Conservation (phyloP, 306 rosid genomes). For the Vigna reflexopilosa region DNA sequence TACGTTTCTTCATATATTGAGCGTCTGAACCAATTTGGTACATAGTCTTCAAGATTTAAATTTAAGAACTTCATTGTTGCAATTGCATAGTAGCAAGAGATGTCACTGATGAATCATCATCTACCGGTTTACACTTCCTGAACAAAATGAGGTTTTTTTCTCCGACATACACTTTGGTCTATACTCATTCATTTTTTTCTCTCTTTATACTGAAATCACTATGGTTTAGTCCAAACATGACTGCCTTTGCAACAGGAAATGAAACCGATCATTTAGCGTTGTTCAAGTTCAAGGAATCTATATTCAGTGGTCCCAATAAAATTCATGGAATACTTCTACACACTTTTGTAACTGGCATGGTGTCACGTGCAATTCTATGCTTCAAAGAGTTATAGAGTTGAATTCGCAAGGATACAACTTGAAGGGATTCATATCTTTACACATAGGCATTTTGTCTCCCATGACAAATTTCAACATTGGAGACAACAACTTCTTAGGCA, state of each 20-base stretch:
- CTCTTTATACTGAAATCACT: background rate
- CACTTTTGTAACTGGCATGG: slow-evolving; percentile 59
- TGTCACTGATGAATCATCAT: background rate
- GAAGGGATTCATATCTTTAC: slow-evolving; percentile 50
- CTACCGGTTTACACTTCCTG: background rate
- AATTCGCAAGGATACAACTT: background rate
- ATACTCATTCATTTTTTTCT: background rate
- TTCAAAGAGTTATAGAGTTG: slow-evolving; percentile 48
- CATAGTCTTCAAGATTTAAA: too few species aligned
- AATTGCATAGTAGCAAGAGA: too few species aligned
- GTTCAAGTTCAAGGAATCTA: slow-evolving; percentile 48
- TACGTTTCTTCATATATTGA: too few species aligned
- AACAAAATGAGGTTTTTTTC: slow-evolving; percentile 33
- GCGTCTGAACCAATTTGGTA: too few species aligned
- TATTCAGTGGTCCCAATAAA: slow-evolving; percentile 33
- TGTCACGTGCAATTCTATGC: slow-evolving; percentile 42
- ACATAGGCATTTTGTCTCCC: slow-evolving; percentile 49
- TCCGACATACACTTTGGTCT: background rate
- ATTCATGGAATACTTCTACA: slow-evolving; percentile 53
- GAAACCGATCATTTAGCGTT: slow-evolving; percentile 39
- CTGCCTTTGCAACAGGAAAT: slow-evolving; percentile 9
- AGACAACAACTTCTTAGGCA: slow-evolving; percentile 30
- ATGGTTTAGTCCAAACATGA: background rate
- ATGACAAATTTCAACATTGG: background rate
- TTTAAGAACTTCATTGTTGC: too few species aligned